Evolutionary conservation across 192 early-diverging fungal species (phyloP), one percentile per base, ranked within the genome.

Genomic region (Rhizophagus sp.): DNA sequence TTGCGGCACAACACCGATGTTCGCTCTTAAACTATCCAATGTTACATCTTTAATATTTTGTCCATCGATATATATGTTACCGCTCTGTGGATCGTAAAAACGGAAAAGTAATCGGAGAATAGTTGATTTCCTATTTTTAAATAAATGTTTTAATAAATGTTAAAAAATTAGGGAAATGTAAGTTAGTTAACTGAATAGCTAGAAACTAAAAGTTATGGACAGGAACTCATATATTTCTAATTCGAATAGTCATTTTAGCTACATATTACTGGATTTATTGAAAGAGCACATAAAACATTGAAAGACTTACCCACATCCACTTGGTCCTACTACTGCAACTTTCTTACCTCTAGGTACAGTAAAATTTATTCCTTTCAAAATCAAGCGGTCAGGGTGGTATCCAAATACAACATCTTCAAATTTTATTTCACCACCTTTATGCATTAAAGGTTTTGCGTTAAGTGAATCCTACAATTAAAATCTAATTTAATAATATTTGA

Each of bases 371-470:
- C 86, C 88, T 39, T 89, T 85, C 44, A 91, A 66, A 79, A 91
- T 89, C 9, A 86, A 86, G n/a, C 85, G 87, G 62, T 94, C 92
- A 2, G 88, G 84, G 66, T 89, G 88, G 80, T 99, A 99, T 2
- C 95, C 95, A 90, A 99, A 99, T 9, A 83, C 81, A 22, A 99
- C 96, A 62, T 97, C 88, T 70, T 98, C 89, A 75, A 99, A 96
- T 9, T 84, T 83, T 72, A 99, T 96, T 62, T 93, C 91, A 17
- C 95, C 95, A 7, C 93, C 93, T 81, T 88, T 87, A 49, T 83
- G 81, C 11, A 87, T 81, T 39, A 86, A 36, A 5, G 85, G 84
- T 61, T 81, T 85, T 2, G 92, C 89, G 78, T 87, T 80, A 0
- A 91, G 90, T 8, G 85, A 88, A 39, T 95, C 91, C 79, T 79